phyloP scores from a whole-genome alignment of 2,329 filamentous ascomycete species.

The Hypoxylon sp. region DNA sequence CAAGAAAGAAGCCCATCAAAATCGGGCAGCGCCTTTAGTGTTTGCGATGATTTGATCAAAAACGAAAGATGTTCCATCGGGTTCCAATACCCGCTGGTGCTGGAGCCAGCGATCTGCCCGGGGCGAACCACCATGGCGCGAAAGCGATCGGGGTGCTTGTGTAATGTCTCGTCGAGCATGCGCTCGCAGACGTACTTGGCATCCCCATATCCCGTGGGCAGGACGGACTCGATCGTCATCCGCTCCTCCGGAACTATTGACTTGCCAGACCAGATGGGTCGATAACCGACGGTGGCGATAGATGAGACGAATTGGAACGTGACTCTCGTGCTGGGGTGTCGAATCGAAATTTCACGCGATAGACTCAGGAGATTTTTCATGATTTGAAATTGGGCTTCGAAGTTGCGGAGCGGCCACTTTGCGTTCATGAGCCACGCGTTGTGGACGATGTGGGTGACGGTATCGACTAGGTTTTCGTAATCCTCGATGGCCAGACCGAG shows the following conservation, averaged over 20 bases:
- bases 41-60: slow-evolving; percentile 59
- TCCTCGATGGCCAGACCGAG: slow-evolving; percentile 52
- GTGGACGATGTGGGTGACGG: slow-evolving; percentile 60
- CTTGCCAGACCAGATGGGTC: slow-evolving; percentile 38
- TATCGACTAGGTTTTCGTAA: slow-evolving; percentile 50
- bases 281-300: slow-evolving; percentile 49
- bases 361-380: slow-evolving; percentile 59
- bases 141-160: slow-evolving; percentile 53
- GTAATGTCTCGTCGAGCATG: slow-evolving; percentile 59
- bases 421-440: slow-evolving; percentile 61
- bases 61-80: slow-evolving; percentile 59
- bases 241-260: slow-evolving; percentile 54
- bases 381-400: slow-evolving; percentile 54
- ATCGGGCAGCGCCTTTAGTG: slow-evolving; percentile 52
- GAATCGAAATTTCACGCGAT: slow-evolving; percentile 46
- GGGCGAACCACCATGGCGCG: slow-evolving; percentile 54
- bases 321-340: slow-evolving; percentile 35
- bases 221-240: slow-evolving; percentile 50
- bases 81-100: slow-evolving; percentile 63
- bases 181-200: slow-evolving; percentile 61
- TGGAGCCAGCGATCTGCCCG: slow-evolving; percentile 63
- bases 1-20: slow-evolving; percentile 53
- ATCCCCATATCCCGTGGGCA: slow-evolving; percentile 60
- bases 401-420: slow-evolving; percentile 50
- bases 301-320: slow-evolving; percentile 55